These are phyloP conservation scores for Chlorophyllum brunneum DNA, from an alignment of 768 basidiomycete genomes.

Conservation along the genomic window DNA sequence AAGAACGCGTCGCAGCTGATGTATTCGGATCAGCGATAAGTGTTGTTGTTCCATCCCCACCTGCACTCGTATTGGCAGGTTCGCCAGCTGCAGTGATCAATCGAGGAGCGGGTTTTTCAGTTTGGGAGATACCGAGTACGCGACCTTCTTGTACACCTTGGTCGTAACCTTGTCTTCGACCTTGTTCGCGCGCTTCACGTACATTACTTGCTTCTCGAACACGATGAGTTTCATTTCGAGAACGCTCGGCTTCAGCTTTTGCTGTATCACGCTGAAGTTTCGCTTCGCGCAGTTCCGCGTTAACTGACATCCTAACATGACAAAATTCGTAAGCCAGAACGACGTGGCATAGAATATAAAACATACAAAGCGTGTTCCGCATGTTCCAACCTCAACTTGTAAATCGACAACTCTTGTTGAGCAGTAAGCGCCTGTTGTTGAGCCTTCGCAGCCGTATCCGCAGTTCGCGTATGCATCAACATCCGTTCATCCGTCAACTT, in stretches of 20 bases:
- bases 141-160: conserved; percentile 3
- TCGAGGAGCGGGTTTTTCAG: background rate
- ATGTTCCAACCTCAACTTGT: conserved; percentile 6
- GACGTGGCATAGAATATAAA: background rate
- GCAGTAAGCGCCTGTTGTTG: background rate
- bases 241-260: background rate
- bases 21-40: background rate
- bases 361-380: conserved; percentile 6
- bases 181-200: conserved; percentile 9
- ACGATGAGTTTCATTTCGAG: background rate
- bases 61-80: background rate
- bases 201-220: conserved; percentile 1
- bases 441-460: background rate
- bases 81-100: background rate
- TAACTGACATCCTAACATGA: background rate
- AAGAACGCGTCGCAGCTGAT: background rate
- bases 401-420: conserved; percentile 4
- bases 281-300: background rate
- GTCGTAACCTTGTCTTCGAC: conserved; percentile 6
- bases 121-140: background rate
- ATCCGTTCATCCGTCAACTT: conserved; percentile 6
- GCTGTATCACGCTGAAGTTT: background rate
- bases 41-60: too few species aligned
- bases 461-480: conserved; percentile 2
- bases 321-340: background rate